Base-by-base conservation (phyloP, 306 rosid genomes). In the Cercis canadensis region DNA sequence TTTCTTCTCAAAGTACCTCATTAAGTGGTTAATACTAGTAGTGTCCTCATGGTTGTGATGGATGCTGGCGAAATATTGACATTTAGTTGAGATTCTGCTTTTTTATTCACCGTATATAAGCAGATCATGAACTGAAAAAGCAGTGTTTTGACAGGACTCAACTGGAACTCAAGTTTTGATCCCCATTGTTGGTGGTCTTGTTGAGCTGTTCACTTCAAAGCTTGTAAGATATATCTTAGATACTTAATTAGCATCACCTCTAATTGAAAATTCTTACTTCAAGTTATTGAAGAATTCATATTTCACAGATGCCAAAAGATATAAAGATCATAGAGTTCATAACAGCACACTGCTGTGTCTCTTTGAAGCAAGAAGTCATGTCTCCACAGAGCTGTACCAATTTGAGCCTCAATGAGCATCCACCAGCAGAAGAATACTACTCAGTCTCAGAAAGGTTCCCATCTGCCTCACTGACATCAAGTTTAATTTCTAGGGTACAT, bases 101-200 rank as follows among this genome's bases (percentile, higher is more conserved):
- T 32, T 31, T 62, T 17, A 4, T 33, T 65, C 39, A 40, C 51
- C 49, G 11, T 71, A 37, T 64, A 15, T 44, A 33, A 58, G 34
- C 34, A 37, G 14, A 57, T 68, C 75, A 69, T 52, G 36, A 65
- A 37, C 69, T 70, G 52, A 19, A 29, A 56, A 39, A 43, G 17
- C 43, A 53, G 21, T 32, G 29, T 69, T 68, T 62, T 75, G 54
- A 65, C 83, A 90, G 96, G 90, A 80, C 49, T 63, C 64, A 46
- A 40, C 51, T 10, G 96, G 93, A 80, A 88, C 96, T 3, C 88
- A 76, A 81, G 96, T 84, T 57, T 76, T 88, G 63, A 77, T 92
- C 57, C 97, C 97, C 4, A 67, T 88, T 60, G 50, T 70, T 56
- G 92, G 80, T 41, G 98, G 97, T 16, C 87, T 92, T 46, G 57